Percentiles rank a stretch among this genome's conserved stretches.
These are phyloP conservation scores for Leccinum longicurvipes DNA, from an alignment of 768 basidiomycete genomes.

Conservation along the genomic window DNA sequence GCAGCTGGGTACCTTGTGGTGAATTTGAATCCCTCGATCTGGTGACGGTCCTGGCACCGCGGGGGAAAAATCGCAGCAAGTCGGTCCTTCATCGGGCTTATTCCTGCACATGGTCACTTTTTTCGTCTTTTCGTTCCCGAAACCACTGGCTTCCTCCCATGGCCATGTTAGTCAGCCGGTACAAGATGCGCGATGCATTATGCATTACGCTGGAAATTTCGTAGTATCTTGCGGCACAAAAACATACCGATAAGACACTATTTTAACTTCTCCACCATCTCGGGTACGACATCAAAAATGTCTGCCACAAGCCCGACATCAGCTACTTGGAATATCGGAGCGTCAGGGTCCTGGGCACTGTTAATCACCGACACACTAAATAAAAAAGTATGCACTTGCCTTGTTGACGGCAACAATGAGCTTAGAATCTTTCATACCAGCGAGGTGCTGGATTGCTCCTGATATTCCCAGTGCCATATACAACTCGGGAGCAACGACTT, in stretches of 20 bases:
- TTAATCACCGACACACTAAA: slow-evolving; percentile 7
- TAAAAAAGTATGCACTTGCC: slow-evolving; percentile 36
- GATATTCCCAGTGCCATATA: slow-evolving; percentile 98
- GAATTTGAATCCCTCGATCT: no score
- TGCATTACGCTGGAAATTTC: neutral
- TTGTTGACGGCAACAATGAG: slow-evolving; percentile 98
- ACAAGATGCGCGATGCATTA: neutral
- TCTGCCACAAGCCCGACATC: slow-evolving; percentile 94
- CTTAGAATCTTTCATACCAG: slow-evolving; percentile 99
- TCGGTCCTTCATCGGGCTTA: no score
- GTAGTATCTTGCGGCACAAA: slow-evolving; percentile 18
- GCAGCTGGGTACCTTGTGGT: no score
- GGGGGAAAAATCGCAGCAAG: no score
- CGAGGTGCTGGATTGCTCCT: slow-evolving; percentile 97
- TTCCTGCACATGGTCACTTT: neutral
- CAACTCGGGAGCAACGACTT: slow-evolving; percentile 94
- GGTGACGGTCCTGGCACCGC: no score
- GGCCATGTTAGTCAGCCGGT: neutral
- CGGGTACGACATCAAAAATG: slow-evolving; percentile 87
- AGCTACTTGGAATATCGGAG: slow-evolving; percentile 98
- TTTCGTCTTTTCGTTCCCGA: neutral
- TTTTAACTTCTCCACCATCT: slow-evolving; percentile 86
- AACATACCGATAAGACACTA: slow-evolving; percentile 19
- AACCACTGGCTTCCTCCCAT: neutral
- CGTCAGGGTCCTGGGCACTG: slow-evolving; percentile 77